Evolutionary conservation across 2,329 filamentous ascomycete species (phyloP), one percentile per base, ranked within the genome.

Genomic region (Neonectria neomacrospora): DNA sequence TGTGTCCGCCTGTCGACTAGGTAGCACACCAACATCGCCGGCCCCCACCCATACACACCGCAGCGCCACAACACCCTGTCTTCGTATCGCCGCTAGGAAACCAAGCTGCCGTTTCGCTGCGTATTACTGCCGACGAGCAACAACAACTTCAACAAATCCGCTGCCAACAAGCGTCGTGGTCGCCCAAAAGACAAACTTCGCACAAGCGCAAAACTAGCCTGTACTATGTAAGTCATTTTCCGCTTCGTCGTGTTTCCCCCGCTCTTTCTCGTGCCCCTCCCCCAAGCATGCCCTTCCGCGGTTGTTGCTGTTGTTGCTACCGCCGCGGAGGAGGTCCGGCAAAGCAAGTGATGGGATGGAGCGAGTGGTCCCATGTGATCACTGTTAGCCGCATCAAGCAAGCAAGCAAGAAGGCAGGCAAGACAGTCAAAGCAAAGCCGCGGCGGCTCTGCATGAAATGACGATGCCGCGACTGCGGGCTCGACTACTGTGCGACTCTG

Each of bases 371-470:
- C 69, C 69, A 71, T 71, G 69, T 71, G 69, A 71, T 70, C 63
- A 63, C 50, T 34, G 54, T 57, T 65, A 64, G 61, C 54, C 57
- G 59, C 59, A 60, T 63, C 67, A 60, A 67, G 12, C 23, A 44
- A 71, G 56, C 63, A 63, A 60, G 58, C 44, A 41, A 41, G 37
- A n/a, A 41, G 3, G n/a, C 37, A 41, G 18, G 37, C 56, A 54
- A 65, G 54, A n/a, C 61, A 54, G 60, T 54, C 54, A 66, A 70
- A 59, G 58, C 66, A 64, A 61, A 48, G 63, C 63, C 45, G 54
- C 54, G 60, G 57, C 59, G 54, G 58, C 60, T 62, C 60, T 70
- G 65, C 69, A 70, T 70, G 68, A 68, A 67, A 67, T 71, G 61
- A 47, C 58, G 48, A 69, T 68, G 50, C 42, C 44, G 58, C 64